A percentile compares a stretch with the other conserved stretches of the same genome.
These are phyloP conservation scores for Akanthomyces dipterigenus DNA, from an alignment of 2,329 filamentous ascomycete species.

Conservation along the genomic window DNA sequence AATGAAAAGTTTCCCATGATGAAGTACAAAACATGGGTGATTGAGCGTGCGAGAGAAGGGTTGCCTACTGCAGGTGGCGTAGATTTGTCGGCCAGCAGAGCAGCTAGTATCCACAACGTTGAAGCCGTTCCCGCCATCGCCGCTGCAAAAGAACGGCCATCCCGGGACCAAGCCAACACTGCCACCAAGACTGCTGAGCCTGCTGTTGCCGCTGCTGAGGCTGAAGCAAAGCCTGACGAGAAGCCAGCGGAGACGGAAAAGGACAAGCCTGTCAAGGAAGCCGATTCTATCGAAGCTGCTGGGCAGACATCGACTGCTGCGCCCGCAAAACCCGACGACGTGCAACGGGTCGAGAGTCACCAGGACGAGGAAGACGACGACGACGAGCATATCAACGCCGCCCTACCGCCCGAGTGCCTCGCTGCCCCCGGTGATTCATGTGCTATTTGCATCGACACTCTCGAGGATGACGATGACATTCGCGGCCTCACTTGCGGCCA, in stretches of 20 bases:
- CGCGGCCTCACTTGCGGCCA: slow-evolving; percentile 94
- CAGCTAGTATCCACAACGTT: slow-evolving; percentile 65
- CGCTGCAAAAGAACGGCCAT: slow-evolving; percentile 38
- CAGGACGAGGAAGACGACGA: slow-evolving; percentile 61
- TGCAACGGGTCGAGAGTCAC: slow-evolving; percentile 39
- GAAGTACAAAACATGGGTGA: slow-evolving; percentile 96
- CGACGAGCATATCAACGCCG: slow-evolving; percentile 76
- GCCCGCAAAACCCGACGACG: slow-evolving; percentile 19
- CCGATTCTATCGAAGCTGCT: slow-evolving; percentile 12
- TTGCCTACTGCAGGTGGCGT: slow-evolving; percentile 81
- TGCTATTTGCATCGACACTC: slow-evolving; percentile 88
- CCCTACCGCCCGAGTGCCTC: slow-evolving; percentile 73
- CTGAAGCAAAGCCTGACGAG: slow-evolving; percentile 18
- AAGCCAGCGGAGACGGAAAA: slow-evolving; percentile 14
- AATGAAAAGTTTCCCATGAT: slow-evolving; percentile 93
- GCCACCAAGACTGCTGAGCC: slow-evolving; percentile 17
- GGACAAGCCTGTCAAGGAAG: slow-evolving; percentile 10
- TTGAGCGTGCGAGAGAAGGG: slow-evolving; percentile 73
- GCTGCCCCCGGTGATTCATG: slow-evolving; percentile 84
- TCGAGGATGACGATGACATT: slow-evolving; percentile 94
- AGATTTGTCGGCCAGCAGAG: slow-evolving; percentile 63
- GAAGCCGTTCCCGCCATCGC: slow-evolving; percentile 47
- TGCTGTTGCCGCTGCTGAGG: slow-evolving; percentile 17
- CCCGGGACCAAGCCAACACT: slow-evolving; percentile 34
- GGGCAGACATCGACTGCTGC: slow-evolving; percentile 21